A percentile compares a stretch with the other conserved stretches of the same genome.
Evolutionary conservation across 768 basidiomycete species (phyloP).

Genomic region (Pisolithus tinctorius): DNA sequence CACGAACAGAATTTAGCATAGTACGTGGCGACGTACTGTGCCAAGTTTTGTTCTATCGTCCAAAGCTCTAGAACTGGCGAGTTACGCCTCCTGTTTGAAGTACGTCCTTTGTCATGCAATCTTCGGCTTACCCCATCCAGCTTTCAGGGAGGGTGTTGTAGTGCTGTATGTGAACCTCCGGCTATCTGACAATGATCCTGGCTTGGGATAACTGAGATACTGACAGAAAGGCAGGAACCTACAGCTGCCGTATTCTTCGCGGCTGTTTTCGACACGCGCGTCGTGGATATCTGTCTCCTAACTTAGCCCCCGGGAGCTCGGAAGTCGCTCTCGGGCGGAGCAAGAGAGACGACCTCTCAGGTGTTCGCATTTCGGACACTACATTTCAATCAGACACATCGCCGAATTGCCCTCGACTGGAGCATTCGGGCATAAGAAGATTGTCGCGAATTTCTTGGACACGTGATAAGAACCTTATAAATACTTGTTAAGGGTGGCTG

Average conservation of each 20-base stretch:
- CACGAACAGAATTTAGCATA: too few species aligned
- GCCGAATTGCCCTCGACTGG: too few species aligned
- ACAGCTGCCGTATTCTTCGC: conserved; percentile 4
- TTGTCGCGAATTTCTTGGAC: too few species aligned
- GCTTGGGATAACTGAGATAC: conserved; percentile 10
- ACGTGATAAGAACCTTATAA: too few species aligned
- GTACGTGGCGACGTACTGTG: neutral
- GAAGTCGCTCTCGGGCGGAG: too few species aligned
- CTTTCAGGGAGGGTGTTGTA: conserved; percentile 4
- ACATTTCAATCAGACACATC: too few species aligned
- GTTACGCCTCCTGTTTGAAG: conserved; percentile 10
- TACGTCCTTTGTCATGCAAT: neutral
- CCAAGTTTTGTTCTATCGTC: conserved; percentile 9
- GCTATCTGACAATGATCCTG: neutral
- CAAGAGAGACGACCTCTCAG: too few species aligned
- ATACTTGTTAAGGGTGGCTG: too few species aligned
- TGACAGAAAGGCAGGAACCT: conserved; percentile 2
- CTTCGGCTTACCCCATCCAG: conserved; percentile 2
- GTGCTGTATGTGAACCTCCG: conserved; percentile 16
- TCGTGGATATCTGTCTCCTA: neutral
- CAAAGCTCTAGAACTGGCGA: conserved; percentile 16
- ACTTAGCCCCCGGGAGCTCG: too few species aligned
- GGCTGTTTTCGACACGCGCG: conserved; percentile 7
- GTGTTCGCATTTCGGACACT: too few species aligned
- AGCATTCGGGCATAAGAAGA: too few species aligned